Evolutionary conservation across 2,329 filamentous ascomycete species (phyloP).

Genomic region (Zymoseptoria pseudotritici): DNA sequence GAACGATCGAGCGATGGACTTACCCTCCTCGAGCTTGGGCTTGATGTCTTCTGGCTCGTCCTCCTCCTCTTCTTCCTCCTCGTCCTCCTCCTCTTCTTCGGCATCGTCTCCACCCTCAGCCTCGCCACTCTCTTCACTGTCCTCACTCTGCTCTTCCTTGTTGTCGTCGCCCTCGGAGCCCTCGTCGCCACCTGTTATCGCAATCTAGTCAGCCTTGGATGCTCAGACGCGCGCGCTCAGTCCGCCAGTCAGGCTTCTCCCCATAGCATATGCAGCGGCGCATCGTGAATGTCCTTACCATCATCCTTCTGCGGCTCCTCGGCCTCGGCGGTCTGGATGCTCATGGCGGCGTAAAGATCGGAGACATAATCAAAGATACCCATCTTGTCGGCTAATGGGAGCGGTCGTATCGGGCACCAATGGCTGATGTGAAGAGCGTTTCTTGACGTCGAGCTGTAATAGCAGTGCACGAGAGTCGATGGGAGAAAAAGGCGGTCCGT

Average conservation of each 20-base stretch:
- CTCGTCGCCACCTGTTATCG: constrained; percentile 25
- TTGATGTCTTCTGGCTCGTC: constrained; percentile 80
- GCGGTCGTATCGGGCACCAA: constrained; percentile 11
- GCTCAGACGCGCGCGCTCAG: constrained; percentile 18
- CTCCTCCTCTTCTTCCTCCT: constrained; percentile 75
- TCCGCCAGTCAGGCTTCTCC: neutral
- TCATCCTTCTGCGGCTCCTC: constrained; percentile 49
- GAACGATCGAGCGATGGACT: constrained; percentile 32
- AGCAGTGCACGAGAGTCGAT: neutral
- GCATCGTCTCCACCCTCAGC: constrained; percentile 52
- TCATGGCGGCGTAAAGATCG: constrained; percentile 59
- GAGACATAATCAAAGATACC: constrained; percentile 58
- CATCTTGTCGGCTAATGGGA: constrained; percentile 39
- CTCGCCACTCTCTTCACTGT: constrained; percentile 33
- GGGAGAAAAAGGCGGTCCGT: neutral
- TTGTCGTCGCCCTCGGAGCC: constrained; percentile 30
- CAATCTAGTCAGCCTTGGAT: constrained; percentile 4
- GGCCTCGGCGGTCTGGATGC: constrained; percentile 52
- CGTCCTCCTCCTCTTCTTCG: constrained; percentile 61
- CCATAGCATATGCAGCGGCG: constrained; percentile 19
- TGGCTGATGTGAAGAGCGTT: constrained; percentile 14
- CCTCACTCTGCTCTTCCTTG: constrained; percentile 33
- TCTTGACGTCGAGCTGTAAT: neutral
- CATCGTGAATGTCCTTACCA: constrained; percentile 23
- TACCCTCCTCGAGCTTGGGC: constrained; percentile 85